These are phyloP conservation scores for Nematocida sp. DNA, from an alignment of 371 early-diverging fungal species.

Conservation along the genomic window DNA sequence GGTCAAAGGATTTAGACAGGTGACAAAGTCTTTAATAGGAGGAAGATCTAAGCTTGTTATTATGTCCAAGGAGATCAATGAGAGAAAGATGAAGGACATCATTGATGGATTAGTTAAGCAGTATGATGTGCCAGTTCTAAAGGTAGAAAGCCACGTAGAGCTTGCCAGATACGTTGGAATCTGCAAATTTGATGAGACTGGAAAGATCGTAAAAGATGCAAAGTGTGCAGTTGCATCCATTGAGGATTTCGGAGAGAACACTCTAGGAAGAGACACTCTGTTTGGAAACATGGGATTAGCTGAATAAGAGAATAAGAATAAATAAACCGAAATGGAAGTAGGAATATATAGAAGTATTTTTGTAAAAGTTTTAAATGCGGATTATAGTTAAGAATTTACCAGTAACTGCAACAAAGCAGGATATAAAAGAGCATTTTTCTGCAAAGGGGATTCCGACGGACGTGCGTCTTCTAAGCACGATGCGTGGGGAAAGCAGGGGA, in stretches of 20 bases:
- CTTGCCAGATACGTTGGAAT: conserved; percentile 40
- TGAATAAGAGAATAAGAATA: neutral
- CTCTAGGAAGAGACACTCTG: conserved; percentile 1
- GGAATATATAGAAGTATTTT: neutral
- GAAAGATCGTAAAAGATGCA: conserved; percentile 42
- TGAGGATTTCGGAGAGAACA: conserved; percentile 45
- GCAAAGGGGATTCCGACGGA: conserved; percentile 62
- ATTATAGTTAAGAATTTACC: conserved; percentile 70
- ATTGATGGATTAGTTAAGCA: conserved; percentile 22
- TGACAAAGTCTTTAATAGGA: conserved; percentile 53
- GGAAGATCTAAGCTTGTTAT: conserved; percentile 35
- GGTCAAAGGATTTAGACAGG: conserved; percentile 49
- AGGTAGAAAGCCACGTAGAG: conserved; percentile 31
- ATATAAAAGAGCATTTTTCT: conserved; percentile 60
- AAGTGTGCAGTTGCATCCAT: conserved; percentile 51
- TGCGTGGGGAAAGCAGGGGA: conserved; percentile 54
- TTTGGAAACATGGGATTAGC: conserved; percentile 8
- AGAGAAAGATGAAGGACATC: conserved; percentile 21
- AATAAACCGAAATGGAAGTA: neutral
- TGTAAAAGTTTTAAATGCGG: conserved; percentile 61
- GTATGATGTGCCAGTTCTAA: conserved; percentile 41
- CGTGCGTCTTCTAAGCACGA: conserved; percentile 61
- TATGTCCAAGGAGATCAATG: conserved; percentile 34
- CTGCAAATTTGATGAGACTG: conserved; percentile 44
- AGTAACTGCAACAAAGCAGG: conserved; percentile 49